A percentile compares a stretch with the other conserved stretches of the same genome.
Evolutionary conservation across 169 alveolate genomes (phyloP).

Genomic region (Plasmodium vinckei): DNA sequence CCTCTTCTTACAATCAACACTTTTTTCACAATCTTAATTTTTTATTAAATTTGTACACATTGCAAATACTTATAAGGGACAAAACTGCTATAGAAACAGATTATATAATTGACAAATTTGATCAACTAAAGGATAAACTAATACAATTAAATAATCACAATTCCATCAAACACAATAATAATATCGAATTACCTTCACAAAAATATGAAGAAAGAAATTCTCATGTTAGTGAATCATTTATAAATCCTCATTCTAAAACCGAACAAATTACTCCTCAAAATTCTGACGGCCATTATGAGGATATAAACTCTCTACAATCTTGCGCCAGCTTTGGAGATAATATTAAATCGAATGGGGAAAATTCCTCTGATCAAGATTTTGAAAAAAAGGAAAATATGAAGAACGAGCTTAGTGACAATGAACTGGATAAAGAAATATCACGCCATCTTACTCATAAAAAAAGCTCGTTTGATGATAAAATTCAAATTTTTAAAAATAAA

Average conservation of each 20-base stretch:
- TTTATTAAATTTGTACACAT: slow-evolving; percentile 64
- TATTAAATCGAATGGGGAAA: neutral
- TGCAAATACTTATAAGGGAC: slow-evolving; percentile 70
- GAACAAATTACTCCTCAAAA: neutral
- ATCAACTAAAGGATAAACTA: slow-evolving; percentile 36
- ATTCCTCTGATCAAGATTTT: neutral
- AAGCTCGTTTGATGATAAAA: slow-evolving; percentile 55
- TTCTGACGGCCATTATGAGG: neutral
- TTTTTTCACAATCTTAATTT: slow-evolving; percentile 56
- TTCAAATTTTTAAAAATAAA: slow-evolving; percentile 47
- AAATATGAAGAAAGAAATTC: neutral
- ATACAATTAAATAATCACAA: slow-evolving; percentile 4
- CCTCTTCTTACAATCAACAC: slow-evolving; percentile 67
- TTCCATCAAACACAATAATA: neutral
- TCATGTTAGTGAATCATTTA: neutral
- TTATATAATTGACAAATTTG: slow-evolving; percentile 65
- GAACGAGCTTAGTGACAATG: neutral
- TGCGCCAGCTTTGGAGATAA: neutral
- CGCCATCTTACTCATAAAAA: slow-evolving; percentile 41
- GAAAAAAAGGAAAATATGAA: neutral
- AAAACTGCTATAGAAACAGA: slow-evolving; percentile 76
- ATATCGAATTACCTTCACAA: neutral
- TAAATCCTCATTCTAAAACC: neutral
- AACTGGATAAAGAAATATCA: slow-evolving; percentile 55
- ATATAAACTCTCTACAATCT: neutral